These are phyloP conservation scores for Phytopythium mirpurense DNA, from an alignment of 352 stramenopile species.

Conservation along the genomic window DNA sequence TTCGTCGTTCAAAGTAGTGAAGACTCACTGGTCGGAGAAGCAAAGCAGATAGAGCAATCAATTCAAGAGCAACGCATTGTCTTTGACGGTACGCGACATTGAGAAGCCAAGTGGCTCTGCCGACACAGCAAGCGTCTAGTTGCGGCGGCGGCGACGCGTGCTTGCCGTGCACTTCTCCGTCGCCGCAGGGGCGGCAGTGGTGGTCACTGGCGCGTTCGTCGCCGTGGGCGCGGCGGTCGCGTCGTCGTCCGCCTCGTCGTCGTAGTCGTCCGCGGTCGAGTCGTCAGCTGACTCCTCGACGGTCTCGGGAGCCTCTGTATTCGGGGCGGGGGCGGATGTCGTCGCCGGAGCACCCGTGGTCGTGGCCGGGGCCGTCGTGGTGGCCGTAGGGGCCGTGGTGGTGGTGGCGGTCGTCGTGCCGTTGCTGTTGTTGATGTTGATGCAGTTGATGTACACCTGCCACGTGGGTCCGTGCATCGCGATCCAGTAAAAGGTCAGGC, in stretches of 20 bases:
- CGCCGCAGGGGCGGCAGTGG: conserved; percentile 3
- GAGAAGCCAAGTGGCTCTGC: background rate
- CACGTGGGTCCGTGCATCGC: conserved; percentile 38
- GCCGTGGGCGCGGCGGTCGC: conserved; percentile 1
- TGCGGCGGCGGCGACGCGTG: conserved; percentile 15
- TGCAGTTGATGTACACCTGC: conserved; percentile 54
- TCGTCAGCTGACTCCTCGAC: background rate
- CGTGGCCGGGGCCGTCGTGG: conserved; percentile 1
- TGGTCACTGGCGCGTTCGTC: conserved; percentile 2
- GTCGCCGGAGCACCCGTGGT: conserved; percentile 7
- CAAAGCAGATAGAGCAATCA: too few species aligned
- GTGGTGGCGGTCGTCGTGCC: conserved; percentile 6
- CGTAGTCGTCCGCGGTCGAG: conserved; percentile 1
- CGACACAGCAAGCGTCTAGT: conserved; percentile 7
- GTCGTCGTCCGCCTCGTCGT: background rate
- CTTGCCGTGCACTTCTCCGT: conserved; percentile 11
- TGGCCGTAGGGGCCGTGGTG: background rate
- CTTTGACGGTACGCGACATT: background rate
- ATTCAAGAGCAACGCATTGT: too few species aligned
- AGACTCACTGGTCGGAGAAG: too few species aligned
- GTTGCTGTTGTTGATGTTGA: conserved; percentile 20
- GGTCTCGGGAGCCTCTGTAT: conserved; percentile 1
- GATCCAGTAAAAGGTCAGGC: conserved; percentile 53
- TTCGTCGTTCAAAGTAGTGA: too few species aligned
- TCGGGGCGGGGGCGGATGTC: conserved; percentile 6